Evolutionary conservation across 371 early-diverging fungal genomes (phyloP).

Genomic region (Fennellomyces sp.): DNA sequence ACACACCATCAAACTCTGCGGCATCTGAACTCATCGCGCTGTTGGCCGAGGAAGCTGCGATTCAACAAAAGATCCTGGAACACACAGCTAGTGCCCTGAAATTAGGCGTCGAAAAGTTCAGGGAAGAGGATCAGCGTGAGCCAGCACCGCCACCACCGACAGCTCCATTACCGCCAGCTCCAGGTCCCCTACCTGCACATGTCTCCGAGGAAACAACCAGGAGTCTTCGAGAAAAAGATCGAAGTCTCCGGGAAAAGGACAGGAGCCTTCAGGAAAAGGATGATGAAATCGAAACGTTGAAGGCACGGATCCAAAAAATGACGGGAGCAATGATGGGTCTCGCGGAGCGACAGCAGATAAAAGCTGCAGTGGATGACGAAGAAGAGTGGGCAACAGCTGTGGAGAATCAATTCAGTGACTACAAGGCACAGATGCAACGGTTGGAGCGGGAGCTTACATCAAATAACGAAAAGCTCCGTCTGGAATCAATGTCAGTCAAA

Average conservation of each 20-base stretch:
- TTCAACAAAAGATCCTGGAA: constrained; percentile 66
- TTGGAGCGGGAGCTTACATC: constrained; percentile 23
- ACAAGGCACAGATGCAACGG: constrained; percentile 17
- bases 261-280: too few species aligned
- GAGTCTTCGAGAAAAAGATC: too few species aligned
- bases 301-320: not conserved
- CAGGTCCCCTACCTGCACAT: not conserved
- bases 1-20: not conserved
- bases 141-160: not conserved
- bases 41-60: constrained; percentile 61
- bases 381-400: constrained; percentile 7
- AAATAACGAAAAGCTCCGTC: constrained; percentile 19
- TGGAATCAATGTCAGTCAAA: constrained; percentile 29
- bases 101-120: constrained; percentile 50
- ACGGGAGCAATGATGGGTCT: not conserved
- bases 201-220: too few species aligned
- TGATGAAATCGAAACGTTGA: not conserved
- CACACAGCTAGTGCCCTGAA: constrained; percentile 67
- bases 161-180: not conserved
- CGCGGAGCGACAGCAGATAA: not conserved
- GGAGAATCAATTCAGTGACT: constrained; percentile 24
- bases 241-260: too few species aligned
- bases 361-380: too few species aligned
- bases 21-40: constrained; percentile 68
- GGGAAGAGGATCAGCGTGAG: constrained; percentile 35